These are phyloP conservation scores for Pseudovirgaria hyperparasitica DNA, from an alignment of 2,329 filamentous ascomycete genomes.

Conservation along the genomic window DNA sequence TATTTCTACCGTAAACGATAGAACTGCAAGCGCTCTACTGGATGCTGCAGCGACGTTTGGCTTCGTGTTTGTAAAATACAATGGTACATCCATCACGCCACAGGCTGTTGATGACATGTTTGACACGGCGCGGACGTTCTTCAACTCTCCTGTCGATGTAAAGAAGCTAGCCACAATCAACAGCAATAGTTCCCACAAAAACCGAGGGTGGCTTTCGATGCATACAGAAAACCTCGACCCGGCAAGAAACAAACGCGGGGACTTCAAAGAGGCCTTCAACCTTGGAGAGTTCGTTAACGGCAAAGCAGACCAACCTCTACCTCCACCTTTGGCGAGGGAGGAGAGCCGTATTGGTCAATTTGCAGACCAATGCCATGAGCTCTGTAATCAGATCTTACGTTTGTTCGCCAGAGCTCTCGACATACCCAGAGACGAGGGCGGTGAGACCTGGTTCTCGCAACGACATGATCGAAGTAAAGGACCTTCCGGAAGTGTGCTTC, in stretches of 20 bases:
- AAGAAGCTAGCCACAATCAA: conserved; percentile 66
- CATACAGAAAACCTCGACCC: conserved; percentile 81
- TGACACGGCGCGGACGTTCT: conserved; percentile 59
- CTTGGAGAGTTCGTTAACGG: conserved; percentile 61
- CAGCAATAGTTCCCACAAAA: conserved; percentile 47
- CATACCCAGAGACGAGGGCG: conserved; percentile 28
- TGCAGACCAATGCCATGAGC: conserved; percentile 53
- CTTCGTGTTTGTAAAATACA: conserved; percentile 79
- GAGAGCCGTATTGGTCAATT: conserved; percentile 54
- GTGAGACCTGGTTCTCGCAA: conserved; percentile 43
- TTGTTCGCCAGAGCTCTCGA: conserved; percentile 69
- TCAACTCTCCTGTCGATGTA: conserved; percentile 54
- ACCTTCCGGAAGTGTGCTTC: conserved; percentile 37
- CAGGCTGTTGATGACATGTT: conserved; percentile 60
- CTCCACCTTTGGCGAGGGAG: conserved; percentile 46
- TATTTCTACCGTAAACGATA: conserved; percentile 47
- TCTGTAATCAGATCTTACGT: conserved; percentile 60
- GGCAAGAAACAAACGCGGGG: conserved; percentile 51
- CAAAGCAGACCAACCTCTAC: conserved; percentile 66
- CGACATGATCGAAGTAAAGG: conserved; percentile 43
- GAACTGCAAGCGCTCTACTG: conserved; percentile 57
- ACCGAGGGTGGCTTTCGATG: conserved; percentile 82
- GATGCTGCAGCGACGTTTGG: conserved; percentile 71
- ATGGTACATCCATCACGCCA: conserved; percentile 53
- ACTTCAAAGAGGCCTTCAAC: conserved; percentile 95